Conservation (phyloP, 306 rosid species). For the Acmispon strigosus region DNA sequence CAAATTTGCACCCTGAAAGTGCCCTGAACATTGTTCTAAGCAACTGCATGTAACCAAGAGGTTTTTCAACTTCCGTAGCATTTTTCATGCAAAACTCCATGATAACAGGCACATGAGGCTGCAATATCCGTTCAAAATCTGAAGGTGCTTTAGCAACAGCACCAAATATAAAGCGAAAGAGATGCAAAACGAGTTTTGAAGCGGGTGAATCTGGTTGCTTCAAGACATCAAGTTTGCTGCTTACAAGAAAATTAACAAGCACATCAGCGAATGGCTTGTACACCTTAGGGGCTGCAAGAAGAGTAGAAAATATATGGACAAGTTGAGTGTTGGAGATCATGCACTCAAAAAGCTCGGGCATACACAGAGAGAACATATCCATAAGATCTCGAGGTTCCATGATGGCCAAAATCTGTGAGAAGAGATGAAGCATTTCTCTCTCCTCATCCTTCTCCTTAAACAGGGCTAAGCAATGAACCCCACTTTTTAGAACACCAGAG, state of each 20-base stretch:
- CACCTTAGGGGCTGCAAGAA: constrained; percentile 75
- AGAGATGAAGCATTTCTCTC: constrained; percentile 90
- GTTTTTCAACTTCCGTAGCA: constrained; percentile 91
- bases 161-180: constrained; percentile 81
- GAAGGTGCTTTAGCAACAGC: constrained; percentile 95
- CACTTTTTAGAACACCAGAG: constrained; percentile 93
- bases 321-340: constrained; percentile 87
- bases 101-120: constrained; percentile 90
- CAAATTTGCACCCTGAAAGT: constrained; percentile 89
- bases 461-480: constrained; percentile 94
- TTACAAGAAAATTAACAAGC: constrained; percentile 87
- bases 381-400: constrained; percentile 99
- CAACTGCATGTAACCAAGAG: constrained; percentile 95
- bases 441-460: constrained; percentile 99
- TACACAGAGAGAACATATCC: constrained; percentile 99
- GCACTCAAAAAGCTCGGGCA: constrained; percentile 98
- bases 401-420: constrained; percentile 90
- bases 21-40: constrained; percentile 82
- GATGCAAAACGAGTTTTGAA: constrained; percentile 88
- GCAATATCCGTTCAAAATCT: constrained; percentile 95
- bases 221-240: constrained; percentile 80
- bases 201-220: constrained; percentile 86
- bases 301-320: constrained; percentile 91
- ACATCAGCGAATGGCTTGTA: constrained; percentile 90
- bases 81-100: constrained; percentile 95